These are phyloP conservation scores for Brettanomyces bruxellensis DNA, from an alignment of 805 yeast genomes.

Conservation along the genomic window DNA sequence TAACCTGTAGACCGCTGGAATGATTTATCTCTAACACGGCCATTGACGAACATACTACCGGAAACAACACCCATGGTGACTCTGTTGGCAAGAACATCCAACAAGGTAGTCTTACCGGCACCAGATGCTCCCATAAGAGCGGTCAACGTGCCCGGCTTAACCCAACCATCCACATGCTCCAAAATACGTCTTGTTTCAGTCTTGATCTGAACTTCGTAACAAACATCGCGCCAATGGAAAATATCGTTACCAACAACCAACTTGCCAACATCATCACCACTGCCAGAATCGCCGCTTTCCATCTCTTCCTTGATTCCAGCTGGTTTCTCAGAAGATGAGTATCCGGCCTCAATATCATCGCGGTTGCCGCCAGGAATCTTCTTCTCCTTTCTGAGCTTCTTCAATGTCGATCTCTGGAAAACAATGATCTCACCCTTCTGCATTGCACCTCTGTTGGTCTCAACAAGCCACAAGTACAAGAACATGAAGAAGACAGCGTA, in stretches of 20 bases:
- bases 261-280: constrained; percentile 21
- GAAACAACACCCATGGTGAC: constrained; percentile 47
- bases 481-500: constrained; percentile 45
- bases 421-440: constrained; percentile 67
- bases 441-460: constrained; percentile 50
- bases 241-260: constrained; percentile 34
- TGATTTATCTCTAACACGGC: constrained; percentile 36
- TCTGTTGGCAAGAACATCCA: constrained; percentile 46
- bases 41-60: constrained; percentile 52
- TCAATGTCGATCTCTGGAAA: constrained; percentile 43
- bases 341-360: constrained; percentile 21
- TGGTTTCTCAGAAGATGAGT: constrained; percentile 16
- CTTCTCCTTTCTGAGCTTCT: constrained; percentile 34
- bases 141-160: constrained; percentile 73
- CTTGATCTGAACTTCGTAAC: constrained; percentile 60
- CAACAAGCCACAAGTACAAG: constrained; percentile 46
- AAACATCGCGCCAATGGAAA: constrained; percentile 72
- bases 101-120: constrained; percentile 51
- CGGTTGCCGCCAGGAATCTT: constrained; percentile 14
- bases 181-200: constrained; percentile 51
- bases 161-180: constrained; percentile 70
- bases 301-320: constrained; percentile 14
- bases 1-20: constrained; percentile 49
- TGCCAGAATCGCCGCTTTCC: constrained; percentile 5
- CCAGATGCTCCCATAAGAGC: constrained; percentile 66